A percentile compares a stretch with the other conserved stretches of the same genome.
Evolutionary conservation across 2,329 filamentous ascomycete genomes (phyloP).

Genomic region (Aspergillus latus): DNA sequence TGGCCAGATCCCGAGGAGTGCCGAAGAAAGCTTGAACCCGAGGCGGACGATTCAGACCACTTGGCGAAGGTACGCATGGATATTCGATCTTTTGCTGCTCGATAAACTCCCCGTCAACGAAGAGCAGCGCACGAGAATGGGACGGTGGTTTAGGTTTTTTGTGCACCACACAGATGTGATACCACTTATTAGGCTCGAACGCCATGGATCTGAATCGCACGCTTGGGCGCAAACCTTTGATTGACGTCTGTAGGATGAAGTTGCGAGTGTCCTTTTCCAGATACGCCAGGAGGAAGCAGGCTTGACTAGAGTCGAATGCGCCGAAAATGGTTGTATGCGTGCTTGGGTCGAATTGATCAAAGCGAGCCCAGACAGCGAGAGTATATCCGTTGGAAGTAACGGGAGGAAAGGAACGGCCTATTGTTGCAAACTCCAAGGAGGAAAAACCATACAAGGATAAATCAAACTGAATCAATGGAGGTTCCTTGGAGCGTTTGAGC

Average conservation of each 20-base stretch:
- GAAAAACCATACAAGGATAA: constrained; percentile 83
- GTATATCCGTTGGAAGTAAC: constrained; percentile 79
- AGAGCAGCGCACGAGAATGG: constrained; percentile 79
- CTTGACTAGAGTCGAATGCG: constrained; percentile 86
- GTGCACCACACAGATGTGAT: constrained; percentile 89
- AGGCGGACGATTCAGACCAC: constrained; percentile 49
- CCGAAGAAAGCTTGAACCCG: constrained; percentile 90
- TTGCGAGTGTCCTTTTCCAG: constrained; percentile 90
- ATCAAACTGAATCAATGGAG: constrained; percentile 91
- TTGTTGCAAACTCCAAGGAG: constrained; percentile 83
- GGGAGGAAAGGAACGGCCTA: constrained; percentile 83
- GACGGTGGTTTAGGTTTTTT: constrained; percentile 72
- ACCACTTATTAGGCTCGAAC: constrained; percentile 80
- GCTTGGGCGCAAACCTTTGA: constrained; percentile 80
- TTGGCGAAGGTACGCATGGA: constrained; percentile 69
- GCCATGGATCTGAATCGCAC: constrained; percentile 84
- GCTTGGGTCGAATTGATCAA: constrained; percentile 80
- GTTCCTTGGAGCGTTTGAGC: constrained; percentile 71
- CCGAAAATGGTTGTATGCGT: constrained; percentile 95
- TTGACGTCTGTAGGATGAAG: constrained; percentile 93
- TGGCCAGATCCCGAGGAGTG: constrained; percentile 83
- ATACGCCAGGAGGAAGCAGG: constrained; percentile 91
- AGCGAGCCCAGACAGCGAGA: constrained; percentile 81
- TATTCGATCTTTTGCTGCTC: constrained; percentile 91
- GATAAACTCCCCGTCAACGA: constrained; percentile 88